Conservation (phyloP, 495 filamentous ascomycete genomes). For the Penicillium steckii region DNA sequence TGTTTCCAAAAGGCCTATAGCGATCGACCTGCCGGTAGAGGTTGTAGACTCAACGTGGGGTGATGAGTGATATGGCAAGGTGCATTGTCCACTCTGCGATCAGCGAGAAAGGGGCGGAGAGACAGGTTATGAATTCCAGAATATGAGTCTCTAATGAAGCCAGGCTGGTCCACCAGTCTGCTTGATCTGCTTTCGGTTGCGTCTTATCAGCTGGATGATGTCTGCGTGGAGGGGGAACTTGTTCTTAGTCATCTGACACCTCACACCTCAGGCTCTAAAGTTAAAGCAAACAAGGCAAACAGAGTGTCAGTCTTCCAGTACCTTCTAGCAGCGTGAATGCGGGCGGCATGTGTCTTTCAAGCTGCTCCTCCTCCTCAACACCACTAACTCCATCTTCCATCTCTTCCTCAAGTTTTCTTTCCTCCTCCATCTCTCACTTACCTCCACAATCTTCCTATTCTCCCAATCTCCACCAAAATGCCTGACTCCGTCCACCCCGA, state of each 20-base stretch:
- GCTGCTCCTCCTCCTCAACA: neutral
- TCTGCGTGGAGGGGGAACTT: constrained; percentile 13
- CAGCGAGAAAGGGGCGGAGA: neutral
- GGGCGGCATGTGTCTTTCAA: neutral
- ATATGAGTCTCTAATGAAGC: neutral
- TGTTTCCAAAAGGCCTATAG: neutral
- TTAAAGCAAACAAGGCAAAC: constrained; percentile 29
- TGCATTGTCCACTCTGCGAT: neutral
- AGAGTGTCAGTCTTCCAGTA: neutral
- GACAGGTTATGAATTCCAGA: neutral
- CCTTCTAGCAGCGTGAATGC: neutral
- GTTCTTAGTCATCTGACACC: constrained; percentile 22
- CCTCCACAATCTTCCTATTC: constrained; percentile 11
- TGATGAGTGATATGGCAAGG: constrained; percentile 8
- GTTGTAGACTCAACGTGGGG: constrained; percentile 3
- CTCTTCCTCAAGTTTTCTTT: constrained; percentile 7
- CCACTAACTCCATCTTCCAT: neutral
- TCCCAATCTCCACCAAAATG: constrained; percentile 21
- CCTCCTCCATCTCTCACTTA: constrained; percentile 16
- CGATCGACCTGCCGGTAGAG: neutral
- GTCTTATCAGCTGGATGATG: constrained; percentile 19
- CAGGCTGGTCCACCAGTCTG: constrained; percentile 1
- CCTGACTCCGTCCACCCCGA: constrained; percentile 36
- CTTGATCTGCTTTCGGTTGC: neutral
- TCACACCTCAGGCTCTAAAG: constrained; percentile 15